Percentiles rank a stretch among this genome's conserved stretches.
These are phyloP conservation scores for Xenoacremonium recifei DNA, from an alignment of 2,329 filamentous ascomycete genomes.

Conservation along the genomic window DNA sequence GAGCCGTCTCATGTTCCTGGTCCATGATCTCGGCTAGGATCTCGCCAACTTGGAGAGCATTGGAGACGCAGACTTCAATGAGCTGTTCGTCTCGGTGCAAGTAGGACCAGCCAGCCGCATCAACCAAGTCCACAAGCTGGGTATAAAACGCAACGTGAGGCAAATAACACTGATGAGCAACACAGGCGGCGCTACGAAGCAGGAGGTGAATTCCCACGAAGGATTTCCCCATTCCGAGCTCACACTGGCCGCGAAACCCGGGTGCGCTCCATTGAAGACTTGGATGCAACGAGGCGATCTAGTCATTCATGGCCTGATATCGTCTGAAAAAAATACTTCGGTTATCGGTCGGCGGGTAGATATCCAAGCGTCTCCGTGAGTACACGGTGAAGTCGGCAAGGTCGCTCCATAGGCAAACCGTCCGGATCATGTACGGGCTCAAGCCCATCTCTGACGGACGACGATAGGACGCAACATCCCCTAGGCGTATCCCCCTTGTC, in stretches of 20 bases:
- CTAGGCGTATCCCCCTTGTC: neutral
- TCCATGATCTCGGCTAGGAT: constrained; percentile 5
- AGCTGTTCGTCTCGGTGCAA: constrained; percentile 10
- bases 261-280: neutral
- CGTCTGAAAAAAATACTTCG: neutral
- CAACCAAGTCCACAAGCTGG: constrained; percentile 11
- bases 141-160: constrained; percentile 16
- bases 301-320: neutral
- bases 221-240: neutral
- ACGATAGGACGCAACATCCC: neutral
- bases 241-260: neutral
- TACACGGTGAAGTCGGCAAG: constrained; percentile 11
- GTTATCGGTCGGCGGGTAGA: constrained; percentile 12
- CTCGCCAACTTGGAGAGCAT: neutral
- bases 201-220: neutral
- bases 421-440: constrained; percentile 15
- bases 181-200: neutral
- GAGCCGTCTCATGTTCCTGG: too few species aligned
- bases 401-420: constrained; percentile 14
- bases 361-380: constrained; percentile 9
- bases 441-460: constrained; percentile 16
- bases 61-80: neutral
- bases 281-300: neutral
- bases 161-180: constrained; percentile 2
- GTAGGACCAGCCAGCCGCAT: constrained; percentile 18